Conservation (phyloP, 2,329 filamentous ascomycete species). For the Simplicillium aogashimaense region DNA sequence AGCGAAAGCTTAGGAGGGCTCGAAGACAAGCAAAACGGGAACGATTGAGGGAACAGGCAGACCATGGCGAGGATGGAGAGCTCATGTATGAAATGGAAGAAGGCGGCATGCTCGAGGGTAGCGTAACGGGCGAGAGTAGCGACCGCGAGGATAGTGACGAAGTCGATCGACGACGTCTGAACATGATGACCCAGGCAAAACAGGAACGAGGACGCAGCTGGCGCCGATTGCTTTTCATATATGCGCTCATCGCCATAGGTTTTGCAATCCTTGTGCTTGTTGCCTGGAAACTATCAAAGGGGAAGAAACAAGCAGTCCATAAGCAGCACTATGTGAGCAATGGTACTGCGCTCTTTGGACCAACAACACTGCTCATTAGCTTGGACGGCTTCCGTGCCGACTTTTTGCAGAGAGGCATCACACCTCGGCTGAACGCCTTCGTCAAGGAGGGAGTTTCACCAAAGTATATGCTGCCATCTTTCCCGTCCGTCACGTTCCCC, state of each 20-base stretch:
- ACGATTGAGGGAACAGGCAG: slow-evolving; percentile 40
- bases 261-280: slow-evolving; percentile 46
- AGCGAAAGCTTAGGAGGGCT: slow-evolving; percentile 36
- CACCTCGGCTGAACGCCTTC: slow-evolving; percentile 71
- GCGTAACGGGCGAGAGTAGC: slow-evolving; percentile 51
- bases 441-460: slow-evolving; percentile 79
- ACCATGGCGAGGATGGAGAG: slow-evolving; percentile 58
- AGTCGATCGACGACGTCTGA: slow-evolving; percentile 42
- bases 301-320: slow-evolving; percentile 22
- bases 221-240: slow-evolving; percentile 43
- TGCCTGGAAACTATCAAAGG: slow-evolving; percentile 48
- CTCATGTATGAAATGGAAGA: slow-evolving; percentile 90
- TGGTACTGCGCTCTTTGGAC: slow-evolving; percentile 79
- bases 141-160: slow-evolving; percentile 50
- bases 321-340: slow-evolving; percentile 47
- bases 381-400: slow-evolving; percentile 94
- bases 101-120: slow-evolving; percentile 60
- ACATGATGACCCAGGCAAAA: slow-evolving; percentile 36
- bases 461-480: slow-evolving; percentile 85
- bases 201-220: slow-evolving; percentile 40
- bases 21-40: slow-evolving; percentile 44
- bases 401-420: slow-evolving; percentile 75
- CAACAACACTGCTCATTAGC: slow-evolving; percentile 88
- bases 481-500: slow-evolving; percentile 93
- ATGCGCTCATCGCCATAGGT: slow-evolving; percentile 39